phyloP scores from a whole-genome alignment of 208 protist genomes.

The Acanthamoeba culbertsoni region DNA sequence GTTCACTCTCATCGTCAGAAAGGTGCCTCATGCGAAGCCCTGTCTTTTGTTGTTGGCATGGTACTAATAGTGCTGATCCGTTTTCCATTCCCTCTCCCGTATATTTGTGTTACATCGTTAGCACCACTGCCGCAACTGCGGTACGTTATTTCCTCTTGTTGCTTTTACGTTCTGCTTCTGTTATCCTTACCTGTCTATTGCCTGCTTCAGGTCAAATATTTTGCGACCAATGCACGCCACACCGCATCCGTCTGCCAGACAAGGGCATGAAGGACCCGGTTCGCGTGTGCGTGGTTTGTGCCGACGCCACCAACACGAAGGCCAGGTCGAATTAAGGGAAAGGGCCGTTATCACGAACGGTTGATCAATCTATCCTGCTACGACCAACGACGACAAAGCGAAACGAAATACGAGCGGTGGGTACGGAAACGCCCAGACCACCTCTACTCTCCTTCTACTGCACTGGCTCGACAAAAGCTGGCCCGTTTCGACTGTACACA shows the following conservation, averaged over 20 bases:
- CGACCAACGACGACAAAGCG: no score
- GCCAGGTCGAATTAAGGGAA: not conserved
- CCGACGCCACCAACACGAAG: constrained; percentile 33
- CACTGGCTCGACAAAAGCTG: no score
- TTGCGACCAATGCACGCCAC: constrained; percentile 47
- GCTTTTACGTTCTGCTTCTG: not conserved
- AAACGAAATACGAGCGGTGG: no score
- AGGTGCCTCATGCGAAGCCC: no score
- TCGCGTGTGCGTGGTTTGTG: constrained; percentile 32
- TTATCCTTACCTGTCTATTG: not conserved
- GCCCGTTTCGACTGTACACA: no score
- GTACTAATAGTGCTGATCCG: no score
- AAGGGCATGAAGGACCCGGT: constrained; percentile 53
- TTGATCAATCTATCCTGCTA: no score
- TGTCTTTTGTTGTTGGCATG: no score
- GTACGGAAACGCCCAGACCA: no score
- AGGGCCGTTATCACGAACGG: no score
- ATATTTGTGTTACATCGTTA: not conserved
- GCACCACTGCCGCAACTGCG: constrained; percentile 40
- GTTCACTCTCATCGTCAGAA: constrained; percentile 53
- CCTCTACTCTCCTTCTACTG: no score
- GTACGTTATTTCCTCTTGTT: not conserved
- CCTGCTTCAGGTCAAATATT: constrained; percentile 6
- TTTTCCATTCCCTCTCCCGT: not conserved
- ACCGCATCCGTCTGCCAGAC: constrained; percentile 39